These are phyloP conservation scores for Lactarius vividus DNA, from an alignment of 768 basidiomycete species.

Conservation along the genomic window DNA sequence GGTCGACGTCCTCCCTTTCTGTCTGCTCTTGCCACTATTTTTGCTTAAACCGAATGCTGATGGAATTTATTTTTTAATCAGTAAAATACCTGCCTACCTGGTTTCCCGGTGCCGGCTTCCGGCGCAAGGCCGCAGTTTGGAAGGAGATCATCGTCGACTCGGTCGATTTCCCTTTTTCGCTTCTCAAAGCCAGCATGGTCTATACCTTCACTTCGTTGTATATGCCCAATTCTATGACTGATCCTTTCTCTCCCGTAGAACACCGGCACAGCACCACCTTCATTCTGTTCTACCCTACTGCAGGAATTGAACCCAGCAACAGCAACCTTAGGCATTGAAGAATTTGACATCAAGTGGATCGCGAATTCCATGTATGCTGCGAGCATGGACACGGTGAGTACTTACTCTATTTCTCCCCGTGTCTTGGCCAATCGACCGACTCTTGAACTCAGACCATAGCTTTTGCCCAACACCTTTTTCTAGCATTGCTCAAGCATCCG, in stretches of 20 bases:
- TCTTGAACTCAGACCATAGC: slow-evolving; percentile 48
- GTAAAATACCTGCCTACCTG: slow-evolving; percentile 60
- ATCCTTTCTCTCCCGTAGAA: slow-evolving; percentile 29
- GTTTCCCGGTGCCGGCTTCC: slow-evolving; percentile 68
- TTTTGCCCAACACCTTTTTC: slow-evolving; percentile 55
- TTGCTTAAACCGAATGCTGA: not conserved
- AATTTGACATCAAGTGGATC: slow-evolving; percentile 74
- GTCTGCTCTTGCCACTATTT: slow-evolving; percentile 33
- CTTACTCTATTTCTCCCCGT: slow-evolving; percentile 16
- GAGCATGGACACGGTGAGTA: slow-evolving; percentile 59
- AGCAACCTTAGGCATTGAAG: slow-evolving; percentile 37
- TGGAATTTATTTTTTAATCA: not conserved
- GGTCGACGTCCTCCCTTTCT: slow-evolving; percentile 39
- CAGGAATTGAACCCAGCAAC: slow-evolving; percentile 41
- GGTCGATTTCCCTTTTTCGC: slow-evolving; percentile 60
- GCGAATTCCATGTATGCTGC: slow-evolving; percentile 79
- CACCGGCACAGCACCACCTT: slow-evolving; percentile 39
- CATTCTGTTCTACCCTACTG: slow-evolving; percentile 51
- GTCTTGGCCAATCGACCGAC: not conserved
- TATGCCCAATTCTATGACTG: slow-evolving; percentile 39
- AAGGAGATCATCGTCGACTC: slow-evolving; percentile 62
- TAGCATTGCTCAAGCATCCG: slow-evolving; percentile 65
- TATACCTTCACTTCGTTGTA: slow-evolving; percentile 37
- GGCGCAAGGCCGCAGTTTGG: slow-evolving; percentile 57
- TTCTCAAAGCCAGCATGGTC: slow-evolving; percentile 56